Percentiles rank a stretch among this genome's conserved stretches.
Evolutionary conservation across 345 rosid species (phyloP).

Genomic region (Bruguiera gymnorhiza): DNA sequence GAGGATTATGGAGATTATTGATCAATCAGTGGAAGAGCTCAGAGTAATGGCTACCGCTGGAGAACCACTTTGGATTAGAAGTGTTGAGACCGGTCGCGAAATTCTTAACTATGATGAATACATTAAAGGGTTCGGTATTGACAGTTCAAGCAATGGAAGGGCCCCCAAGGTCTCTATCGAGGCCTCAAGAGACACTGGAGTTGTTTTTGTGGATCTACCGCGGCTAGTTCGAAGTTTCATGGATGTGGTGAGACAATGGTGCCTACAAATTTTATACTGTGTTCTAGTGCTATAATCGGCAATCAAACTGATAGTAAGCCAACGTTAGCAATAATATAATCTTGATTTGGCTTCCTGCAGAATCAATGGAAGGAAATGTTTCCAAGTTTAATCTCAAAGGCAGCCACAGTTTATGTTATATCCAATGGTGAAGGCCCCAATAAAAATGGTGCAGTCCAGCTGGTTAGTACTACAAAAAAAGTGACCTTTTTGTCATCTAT

Average conservation of each 20-base stretch:
- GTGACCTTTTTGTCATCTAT: background rate
- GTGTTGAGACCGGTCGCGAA: slow-evolving; percentile 89
- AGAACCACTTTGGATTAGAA: slow-evolving; percentile 83
- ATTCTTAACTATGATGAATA: slow-evolving; percentile 95
- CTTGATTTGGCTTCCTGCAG: slow-evolving; percentile 30
- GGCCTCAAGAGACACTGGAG: slow-evolving; percentile 79
- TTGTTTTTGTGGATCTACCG: slow-evolving; percentile 79
- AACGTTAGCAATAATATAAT: background rate
- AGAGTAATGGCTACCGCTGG: slow-evolving; percentile 71
- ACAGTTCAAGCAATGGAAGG: slow-evolving; percentile 35
- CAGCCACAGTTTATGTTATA: slow-evolving; percentile 74
- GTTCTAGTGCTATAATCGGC: background rate
- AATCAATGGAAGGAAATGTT: slow-evolving; percentile 97
- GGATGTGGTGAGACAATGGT: slow-evolving; percentile 59
- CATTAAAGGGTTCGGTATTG: slow-evolving; percentile 59
- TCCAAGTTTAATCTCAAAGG: slow-evolving; percentile 88
- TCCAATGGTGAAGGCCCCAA: slow-evolving; percentile 73
- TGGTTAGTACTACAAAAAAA: slow-evolving; percentile 46
- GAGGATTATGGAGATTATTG: slow-evolving; percentile 62
- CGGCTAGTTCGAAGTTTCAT: slow-evolving; percentile 74
- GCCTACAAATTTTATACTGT: background rate
- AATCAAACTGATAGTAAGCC: background rate
- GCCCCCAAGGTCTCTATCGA: slow-evolving; percentile 67
- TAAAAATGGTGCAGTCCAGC: slow-evolving; percentile 68
- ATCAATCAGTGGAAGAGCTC: slow-evolving; percentile 79